phyloP scores from a whole-genome alignment of 2,329 filamentous ascomycete species.

The Penicillium sp. region DNA sequence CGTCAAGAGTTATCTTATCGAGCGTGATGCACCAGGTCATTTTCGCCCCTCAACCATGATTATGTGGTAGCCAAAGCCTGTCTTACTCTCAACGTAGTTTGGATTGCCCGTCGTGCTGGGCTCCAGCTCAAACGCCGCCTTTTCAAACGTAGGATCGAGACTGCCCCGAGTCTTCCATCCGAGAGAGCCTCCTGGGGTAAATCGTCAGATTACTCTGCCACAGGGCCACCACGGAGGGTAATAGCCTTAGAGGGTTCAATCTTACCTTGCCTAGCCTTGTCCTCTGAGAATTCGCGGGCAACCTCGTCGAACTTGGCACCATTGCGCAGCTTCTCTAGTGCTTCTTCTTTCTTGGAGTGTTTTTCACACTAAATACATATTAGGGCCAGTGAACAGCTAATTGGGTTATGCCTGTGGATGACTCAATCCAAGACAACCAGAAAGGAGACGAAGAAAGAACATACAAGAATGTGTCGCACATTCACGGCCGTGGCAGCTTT shows the following conservation, averaged over 20 bases:
- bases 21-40: constrained; percentile 29
- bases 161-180: constrained; percentile 62
- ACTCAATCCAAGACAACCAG: neutral
- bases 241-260: neutral
- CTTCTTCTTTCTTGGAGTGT: constrained; percentile 64
- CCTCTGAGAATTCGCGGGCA: constrained; percentile 62
- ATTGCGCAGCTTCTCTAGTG: constrained; percentile 57
- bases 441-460: constrained; percentile 17
- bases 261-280: constrained; percentile 60
- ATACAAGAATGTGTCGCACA: constrained; percentile 61
- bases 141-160: constrained; percentile 59
- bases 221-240: neutral
- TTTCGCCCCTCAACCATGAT: constrained; percentile 66
- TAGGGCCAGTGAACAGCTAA: neutral
- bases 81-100: constrained; percentile 61
- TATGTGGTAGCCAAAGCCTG: constrained; percentile 64
- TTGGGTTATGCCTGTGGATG: neutral
- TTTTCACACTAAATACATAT: constrained; percentile 54
- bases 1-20: too few relatives aligned
- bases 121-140: constrained; percentile 61
- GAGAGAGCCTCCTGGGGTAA: constrained; percentile 53
- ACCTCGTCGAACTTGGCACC: constrained; percentile 65
- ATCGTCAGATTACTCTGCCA: neutral
- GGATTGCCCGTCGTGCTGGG: constrained; percentile 60
- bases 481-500: constrained; percentile 64